Base-by-base conservation (phyloP, 805 yeast genomes). In the Henningerozyma blattae region DNA sequence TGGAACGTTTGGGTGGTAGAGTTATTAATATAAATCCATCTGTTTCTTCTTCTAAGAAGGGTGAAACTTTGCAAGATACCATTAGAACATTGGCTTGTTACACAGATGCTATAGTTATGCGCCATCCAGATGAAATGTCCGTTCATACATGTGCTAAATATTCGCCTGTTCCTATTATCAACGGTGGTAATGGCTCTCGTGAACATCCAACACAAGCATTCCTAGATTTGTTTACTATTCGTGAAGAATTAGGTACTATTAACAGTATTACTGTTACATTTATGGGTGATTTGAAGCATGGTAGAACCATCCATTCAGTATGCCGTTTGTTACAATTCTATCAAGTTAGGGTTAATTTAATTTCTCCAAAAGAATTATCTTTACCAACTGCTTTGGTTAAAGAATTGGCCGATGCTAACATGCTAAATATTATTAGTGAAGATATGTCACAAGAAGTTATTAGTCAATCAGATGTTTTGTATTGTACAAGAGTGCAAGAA, bases 191-290 rank as follows among this genome's bases (percentile, higher is more conserved):
- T 58, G 99, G 99, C 26, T 69, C 95, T 34, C 78, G 85, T 61
- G 99, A 91, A 67, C 99, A 91, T 62, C 99, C 99, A 52, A 83
- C 97, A 17, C 99, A 91, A 65, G 98, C 98, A 2, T 83, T 91
- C 67, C 69, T 93, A 54, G 99, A 91, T 59, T 67, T 91, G 61
- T 91, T 89, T 72, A 91, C 99, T 34, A 91, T 91, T 50, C 84
- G 99, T 67, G 99, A 91, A 64, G 99, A 91, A 67, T 69, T 91
- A 44, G 99, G 99, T 58, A 85, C 97, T 39, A 96, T 93, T 35
- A 91, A 91, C 59, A 96, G 97, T 58, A 80, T 93, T 54, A 86
- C 95, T 25, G 91, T 91, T 44, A 91, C 99, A 4, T 91, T 91
- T 62, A 86, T 91, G 95, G 99, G 99, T 55, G 99, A 91, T 58